These are phyloP conservation scores for Przewalskia tangutica DNA, from an alignment of 257 asterid genomes.

Conservation along the genomic window DNA sequence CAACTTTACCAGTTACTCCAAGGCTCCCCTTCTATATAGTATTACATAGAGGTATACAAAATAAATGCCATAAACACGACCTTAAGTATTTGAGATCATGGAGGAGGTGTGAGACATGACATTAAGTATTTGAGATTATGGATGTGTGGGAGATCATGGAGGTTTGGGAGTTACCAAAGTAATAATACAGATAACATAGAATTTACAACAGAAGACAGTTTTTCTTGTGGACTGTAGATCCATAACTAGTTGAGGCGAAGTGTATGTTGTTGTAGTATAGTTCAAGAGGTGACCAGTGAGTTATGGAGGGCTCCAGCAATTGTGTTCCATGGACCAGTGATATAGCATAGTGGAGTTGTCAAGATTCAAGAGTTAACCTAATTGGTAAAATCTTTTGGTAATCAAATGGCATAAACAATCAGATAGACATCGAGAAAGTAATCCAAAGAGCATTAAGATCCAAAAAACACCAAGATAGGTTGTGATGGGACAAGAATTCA, in stretches of 20 bases:
- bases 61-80: no score
- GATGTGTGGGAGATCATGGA: no score
- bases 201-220: background rate
- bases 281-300: background rate
- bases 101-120: no score
- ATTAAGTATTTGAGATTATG: no score
- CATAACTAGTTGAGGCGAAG: background rate
- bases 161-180: no score
- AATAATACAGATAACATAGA: no score
- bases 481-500: background rate
- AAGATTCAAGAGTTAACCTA: background rate
- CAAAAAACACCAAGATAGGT: background rate
- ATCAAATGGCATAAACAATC: background rate
- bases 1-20: no score
- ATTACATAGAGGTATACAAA: no score
- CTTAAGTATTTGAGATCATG: no score
- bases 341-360: background rate
- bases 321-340: background rate
- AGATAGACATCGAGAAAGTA: background rate
- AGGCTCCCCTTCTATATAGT: no score
- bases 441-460: background rate
- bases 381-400: background rate
- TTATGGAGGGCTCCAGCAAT: background rate
- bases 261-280: background rate
- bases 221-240: background rate